phyloP scores from a whole-genome alignment of 805 yeast genomes.

The Grigorovia transvaalensis region DNA sequence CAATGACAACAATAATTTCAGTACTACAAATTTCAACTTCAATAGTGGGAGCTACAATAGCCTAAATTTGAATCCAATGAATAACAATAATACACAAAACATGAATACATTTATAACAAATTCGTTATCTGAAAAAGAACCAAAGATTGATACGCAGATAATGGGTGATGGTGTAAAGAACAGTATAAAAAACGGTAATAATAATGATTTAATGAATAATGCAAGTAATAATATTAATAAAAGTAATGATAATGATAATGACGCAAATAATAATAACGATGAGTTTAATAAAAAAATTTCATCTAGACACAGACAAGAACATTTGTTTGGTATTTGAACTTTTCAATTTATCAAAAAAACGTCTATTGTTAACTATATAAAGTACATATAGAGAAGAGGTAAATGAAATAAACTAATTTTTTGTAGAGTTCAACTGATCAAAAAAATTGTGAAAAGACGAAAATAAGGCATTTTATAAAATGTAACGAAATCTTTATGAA shows the following conservation, averaged over 20 bases:
- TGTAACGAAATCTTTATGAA: not conserved
- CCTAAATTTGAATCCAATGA: not conserved
- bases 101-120: not conserved
- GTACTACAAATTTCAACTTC: not conserved
- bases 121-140: not conserved
- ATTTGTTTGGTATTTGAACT: conserved; percentile 9
- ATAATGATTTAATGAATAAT: not conserved
- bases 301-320: conserved; percentile 11
- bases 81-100: not conserved
- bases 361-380: not conserved
- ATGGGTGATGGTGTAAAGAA: not conserved
- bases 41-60: not conserved
- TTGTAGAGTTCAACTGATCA: no score
- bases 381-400: not conserved
- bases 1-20: not conserved
- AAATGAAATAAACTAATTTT: no score
- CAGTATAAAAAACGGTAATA: not conserved
- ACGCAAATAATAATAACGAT: not conserved
- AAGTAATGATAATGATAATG: not conserved
- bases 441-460: no score
- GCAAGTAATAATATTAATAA: not conserved
- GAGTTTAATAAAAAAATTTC: not conserved
- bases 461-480: no score
- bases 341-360: not conserved
- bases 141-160: not conserved